Evolutionary conservation across 768 basidiomycete species (phyloP), one percentile per base, ranked within the genome.

Genomic region (Russula abietina): DNA sequence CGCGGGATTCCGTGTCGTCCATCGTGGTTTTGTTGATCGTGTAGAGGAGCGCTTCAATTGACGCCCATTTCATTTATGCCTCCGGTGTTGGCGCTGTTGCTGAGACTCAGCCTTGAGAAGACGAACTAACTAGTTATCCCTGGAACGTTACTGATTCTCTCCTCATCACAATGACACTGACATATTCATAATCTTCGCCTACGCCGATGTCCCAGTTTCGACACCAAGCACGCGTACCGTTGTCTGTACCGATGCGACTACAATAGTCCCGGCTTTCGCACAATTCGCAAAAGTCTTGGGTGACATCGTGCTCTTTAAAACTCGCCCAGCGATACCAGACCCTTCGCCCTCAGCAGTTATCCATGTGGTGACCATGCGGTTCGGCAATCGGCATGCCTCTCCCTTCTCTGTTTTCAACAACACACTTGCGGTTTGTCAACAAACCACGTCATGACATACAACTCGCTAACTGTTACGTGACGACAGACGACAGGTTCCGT

Each of bases 311-410:
- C 72, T 80, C 43, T 55, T n/a, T 61, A 39, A 22, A 28, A 33
- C 33, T 7, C 46, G 32, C 30, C 16, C 57, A 28, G 49, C 46
- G 36, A 64, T 39, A n/a, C 16, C 51, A 33, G 33, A 53, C 60
- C 11, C 32, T 46, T 33, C 28, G 24, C 39, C n/a, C 45, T 17
- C 67, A 88, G 87, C 87, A 11, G 80, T 87, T 30, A 77, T 87
- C 62, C 81, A 85, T 69, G 85, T 68, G 88, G 89, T 69, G 88
- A 89, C 70, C 87, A 88, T 67, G 87, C 88, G 74, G 84, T 82
- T 48, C 38, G 57, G 28, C 32, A n/a, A n/a, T n/a, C n/a, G n/a
- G n/a, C 33, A 12, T 33, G 10, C 33, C 33, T 49, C n/a, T 52
- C 41, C 24, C 3, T 46, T 38, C 36, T 39, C 9, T 53, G 33